Conservation (phyloP, 2,329 filamentous ascomycete species). For the Cercospora sojina region DNA sequence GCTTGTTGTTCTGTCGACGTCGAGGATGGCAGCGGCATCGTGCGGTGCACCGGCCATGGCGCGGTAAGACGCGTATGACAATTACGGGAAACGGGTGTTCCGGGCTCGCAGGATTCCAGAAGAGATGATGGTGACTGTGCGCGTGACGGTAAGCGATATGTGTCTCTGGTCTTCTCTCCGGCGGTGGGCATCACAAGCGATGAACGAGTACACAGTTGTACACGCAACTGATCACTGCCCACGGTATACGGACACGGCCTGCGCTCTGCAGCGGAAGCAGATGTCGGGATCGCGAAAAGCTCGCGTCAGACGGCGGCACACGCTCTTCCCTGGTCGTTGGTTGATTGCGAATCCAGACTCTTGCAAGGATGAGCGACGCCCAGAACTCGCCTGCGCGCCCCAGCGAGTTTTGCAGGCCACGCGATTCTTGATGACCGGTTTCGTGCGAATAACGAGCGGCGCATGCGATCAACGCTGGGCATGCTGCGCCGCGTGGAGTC, state of each 20-base stretch:
- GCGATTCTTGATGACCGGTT: not conserved
- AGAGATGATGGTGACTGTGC: not conserved
- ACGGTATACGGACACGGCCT: not conserved
- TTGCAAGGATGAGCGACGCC: slow-evolving; percentile 6
- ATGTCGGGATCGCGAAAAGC: not conserved
- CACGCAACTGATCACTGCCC: not conserved
- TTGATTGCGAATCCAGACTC: slow-evolving; percentile 9
- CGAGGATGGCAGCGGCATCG: not conserved
- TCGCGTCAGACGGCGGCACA: slow-evolving; percentile 2
- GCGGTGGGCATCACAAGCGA: not conserved
- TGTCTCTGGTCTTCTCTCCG: not conserved
- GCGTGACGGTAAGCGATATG: not conserved
- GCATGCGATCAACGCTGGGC: not conserved
- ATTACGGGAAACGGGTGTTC: not conserved
- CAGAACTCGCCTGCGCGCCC: not conserved
- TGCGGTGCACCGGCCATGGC: not conserved
- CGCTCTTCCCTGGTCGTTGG: not conserved
- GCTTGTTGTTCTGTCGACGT: not conserved
- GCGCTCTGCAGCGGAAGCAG: not conserved
- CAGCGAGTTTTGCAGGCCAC: not conserved
- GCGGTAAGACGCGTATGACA: not conserved
- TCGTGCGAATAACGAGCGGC: not conserved
- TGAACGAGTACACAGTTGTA: not conserved
- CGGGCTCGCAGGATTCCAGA: not conserved
- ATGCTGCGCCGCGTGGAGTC: not conserved